Conservation (phyloP, 2,329 filamentous ascomycete genomes). For the Botrytis paeoniae region DNA sequence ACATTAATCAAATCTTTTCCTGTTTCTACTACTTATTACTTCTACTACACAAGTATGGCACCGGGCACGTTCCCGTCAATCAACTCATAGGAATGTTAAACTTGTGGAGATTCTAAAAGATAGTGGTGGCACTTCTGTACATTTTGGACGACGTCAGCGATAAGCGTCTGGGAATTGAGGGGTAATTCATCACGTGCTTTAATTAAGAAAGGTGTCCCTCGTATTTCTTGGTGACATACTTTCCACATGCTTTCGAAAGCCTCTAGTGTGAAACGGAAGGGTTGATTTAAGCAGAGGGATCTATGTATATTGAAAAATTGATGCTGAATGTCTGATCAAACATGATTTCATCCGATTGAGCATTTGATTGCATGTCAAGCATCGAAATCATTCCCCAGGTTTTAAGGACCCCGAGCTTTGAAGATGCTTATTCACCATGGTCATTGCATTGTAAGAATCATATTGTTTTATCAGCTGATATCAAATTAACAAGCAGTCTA, state of each 20-base stretch:
- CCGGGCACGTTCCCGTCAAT: not conserved
- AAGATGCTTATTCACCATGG: not conserved
- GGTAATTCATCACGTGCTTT: conserved; percentile 1
- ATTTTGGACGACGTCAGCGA: conserved; percentile 10
- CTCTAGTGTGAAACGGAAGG: not conserved
- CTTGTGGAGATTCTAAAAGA: conserved; percentile 2
- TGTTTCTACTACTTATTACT: not conserved
- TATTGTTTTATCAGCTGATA: not conserved
- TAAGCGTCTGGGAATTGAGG: conserved; percentile 5
- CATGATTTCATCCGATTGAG: not conserved
- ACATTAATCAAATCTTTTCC: not conserved
- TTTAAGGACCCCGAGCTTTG: not conserved
- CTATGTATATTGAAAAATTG: not conserved
- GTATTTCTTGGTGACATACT: not conserved
- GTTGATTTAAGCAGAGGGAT: not conserved
- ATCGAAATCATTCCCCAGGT: not conserved
- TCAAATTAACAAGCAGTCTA: not conserved
- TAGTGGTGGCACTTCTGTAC: not conserved
- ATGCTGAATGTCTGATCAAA: too few relatives aligned
- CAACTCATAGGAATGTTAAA: not conserved
- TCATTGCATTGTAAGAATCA: not conserved
- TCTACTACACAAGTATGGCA: not conserved
- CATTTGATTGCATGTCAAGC: not conserved
- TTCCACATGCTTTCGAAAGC: not conserved
- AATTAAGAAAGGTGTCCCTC: not conserved